Conservation (phyloP, 345 rosid species). For the Kandelia obovata region DNA sequence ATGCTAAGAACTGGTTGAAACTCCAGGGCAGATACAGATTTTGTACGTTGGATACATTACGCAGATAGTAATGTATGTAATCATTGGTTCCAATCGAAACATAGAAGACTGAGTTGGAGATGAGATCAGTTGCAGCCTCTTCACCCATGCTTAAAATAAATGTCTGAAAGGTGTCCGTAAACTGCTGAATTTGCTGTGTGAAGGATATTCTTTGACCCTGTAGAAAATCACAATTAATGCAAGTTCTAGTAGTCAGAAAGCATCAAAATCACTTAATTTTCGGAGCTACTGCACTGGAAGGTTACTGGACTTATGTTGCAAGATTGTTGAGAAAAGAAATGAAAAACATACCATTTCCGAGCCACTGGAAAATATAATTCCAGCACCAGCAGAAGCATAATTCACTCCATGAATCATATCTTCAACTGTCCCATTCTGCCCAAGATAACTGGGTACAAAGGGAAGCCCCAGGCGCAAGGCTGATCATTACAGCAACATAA, state of each 20-base stretch:
- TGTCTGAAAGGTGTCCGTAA: conserved; percentile 71
- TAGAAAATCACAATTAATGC: not conserved
- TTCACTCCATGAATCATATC: conserved; percentile 78
- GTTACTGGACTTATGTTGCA: too few relatives aligned
- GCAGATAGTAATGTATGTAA: conserved; percentile 84
- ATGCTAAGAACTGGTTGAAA: conserved; percentile 76
- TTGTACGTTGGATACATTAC: conserved; percentile 67
- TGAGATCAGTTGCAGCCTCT: conserved; percentile 41
- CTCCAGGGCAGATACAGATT: conserved; percentile 74
- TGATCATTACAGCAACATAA: conserved; percentile 24
- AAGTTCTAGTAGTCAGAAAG: not conserved
- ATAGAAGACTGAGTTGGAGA: conserved; percentile 67
- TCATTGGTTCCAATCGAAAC: conserved; percentile 84
- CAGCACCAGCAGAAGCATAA: conserved; percentile 87
- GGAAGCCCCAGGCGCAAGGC: conserved; percentile 77
- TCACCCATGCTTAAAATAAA: conserved; percentile 64
- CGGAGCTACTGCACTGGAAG: too few relatives aligned
- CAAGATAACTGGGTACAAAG: conserved; percentile 80
- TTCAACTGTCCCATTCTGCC: conserved; percentile 53
- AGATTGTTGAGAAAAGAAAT: not conserved
- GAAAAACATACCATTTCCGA: conserved; percentile 59
- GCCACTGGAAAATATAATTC: conserved; percentile 79
- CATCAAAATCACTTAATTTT: too few relatives aligned
- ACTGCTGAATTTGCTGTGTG: conserved; percentile 82
- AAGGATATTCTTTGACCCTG: conserved; percentile 89